Evolutionary conservation across 2,329 filamentous ascomycete genomes (phyloP).

Genomic region (Aspergillus ibericus): DNA sequence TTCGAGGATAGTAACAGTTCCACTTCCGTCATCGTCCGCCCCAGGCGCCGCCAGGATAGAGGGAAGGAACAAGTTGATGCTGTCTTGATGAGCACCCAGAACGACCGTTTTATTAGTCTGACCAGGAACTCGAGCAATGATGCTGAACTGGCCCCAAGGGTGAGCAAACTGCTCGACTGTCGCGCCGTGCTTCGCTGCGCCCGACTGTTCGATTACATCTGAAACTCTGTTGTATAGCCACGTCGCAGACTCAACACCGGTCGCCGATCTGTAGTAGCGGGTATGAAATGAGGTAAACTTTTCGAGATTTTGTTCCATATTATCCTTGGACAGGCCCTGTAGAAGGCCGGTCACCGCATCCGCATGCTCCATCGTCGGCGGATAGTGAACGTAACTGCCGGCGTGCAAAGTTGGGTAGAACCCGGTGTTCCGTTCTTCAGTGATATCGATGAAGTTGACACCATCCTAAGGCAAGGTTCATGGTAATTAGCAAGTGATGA

Average conservation of each 20-base stretch:
- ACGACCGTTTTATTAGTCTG: constrained; percentile 80
- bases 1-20: constrained; percentile 92
- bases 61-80: constrained; percentile 88
- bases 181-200: constrained; percentile 66
- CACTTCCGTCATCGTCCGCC: constrained; percentile 92
- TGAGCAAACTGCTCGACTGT: constrained; percentile 74
- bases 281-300: constrained; percentile 63
- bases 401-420: constrained; percentile 54
- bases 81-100: constrained; percentile 91
- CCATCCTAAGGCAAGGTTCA: constrained; percentile 60
- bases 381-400: constrained; percentile 59
- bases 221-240: constrained; percentile 81
- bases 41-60: constrained; percentile 81
- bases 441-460: constrained; percentile 92
- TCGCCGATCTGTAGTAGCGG: constrained; percentile 59
- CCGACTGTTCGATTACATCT: constrained; percentile 68
- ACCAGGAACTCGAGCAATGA: constrained; percentile 90
- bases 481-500: constrained; percentile 7
- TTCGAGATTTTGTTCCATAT: constrained; percentile 76
- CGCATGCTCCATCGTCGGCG: constrained; percentile 64
- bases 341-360: constrained; percentile 67
- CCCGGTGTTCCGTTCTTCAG: constrained; percentile 61
- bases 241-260: constrained; percentile 78
- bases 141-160: constrained; percentile 82
- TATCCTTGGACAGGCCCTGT: constrained; percentile 67